A percentile compares a stretch with the other conserved stretches of the same genome.
These are phyloP conservation scores for Teunomyces funiuensis DNA, from an alignment of 805 yeast species.

Conservation along the genomic window DNA sequence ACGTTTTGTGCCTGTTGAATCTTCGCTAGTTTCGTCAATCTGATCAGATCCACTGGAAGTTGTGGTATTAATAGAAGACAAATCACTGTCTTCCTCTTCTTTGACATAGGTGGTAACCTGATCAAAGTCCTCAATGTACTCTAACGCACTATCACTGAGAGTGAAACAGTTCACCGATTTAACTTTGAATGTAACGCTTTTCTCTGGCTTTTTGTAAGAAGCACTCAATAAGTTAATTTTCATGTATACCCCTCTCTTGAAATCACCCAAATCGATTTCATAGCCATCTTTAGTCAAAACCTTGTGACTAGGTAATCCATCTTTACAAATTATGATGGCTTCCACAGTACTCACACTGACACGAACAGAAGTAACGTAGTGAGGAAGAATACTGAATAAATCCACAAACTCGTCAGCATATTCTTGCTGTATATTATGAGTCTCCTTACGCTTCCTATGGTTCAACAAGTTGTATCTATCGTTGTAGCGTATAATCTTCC, in stretches of 20 bases:
- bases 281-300: constrained; percentile 22
- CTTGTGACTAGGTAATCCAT: constrained; percentile 35
- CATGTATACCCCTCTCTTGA: constrained; percentile 38
- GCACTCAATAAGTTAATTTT: constrained; percentile 21
- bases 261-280: constrained; percentile 35
- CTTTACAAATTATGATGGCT: constrained; percentile 40
- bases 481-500: constrained; percentile 25
- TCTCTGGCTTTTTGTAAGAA: constrained; percentile 21
- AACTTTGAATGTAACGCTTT: constrained; percentile 20
- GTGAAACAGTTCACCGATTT: constrained; percentile 32
- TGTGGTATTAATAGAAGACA: constrained; percentile 28
- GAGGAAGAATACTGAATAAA: constrained; percentile 34
- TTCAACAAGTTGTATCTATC: constrained; percentile 4
- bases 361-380: constrained; percentile 24
- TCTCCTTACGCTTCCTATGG: not conserved
- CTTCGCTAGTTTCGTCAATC: constrained; percentile 8
- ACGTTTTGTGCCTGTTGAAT: constrained; percentile 16
- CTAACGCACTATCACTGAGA: constrained; percentile 38
- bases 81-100: constrained; percentile 26
- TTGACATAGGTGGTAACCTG: constrained; percentile 22
- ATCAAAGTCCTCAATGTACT: constrained; percentile 35
- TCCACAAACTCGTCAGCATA: constrained; percentile 14
- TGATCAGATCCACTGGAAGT: constrained; percentile 17
- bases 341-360: constrained; percentile 27
- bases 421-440: not conserved